A percentile compares a stretch with the other conserved stretches of the same genome.
Evolutionary conservation across 2,329 filamentous ascomycete species (phyloP).

Genomic region (Nigrograna mackinnonii): DNA sequence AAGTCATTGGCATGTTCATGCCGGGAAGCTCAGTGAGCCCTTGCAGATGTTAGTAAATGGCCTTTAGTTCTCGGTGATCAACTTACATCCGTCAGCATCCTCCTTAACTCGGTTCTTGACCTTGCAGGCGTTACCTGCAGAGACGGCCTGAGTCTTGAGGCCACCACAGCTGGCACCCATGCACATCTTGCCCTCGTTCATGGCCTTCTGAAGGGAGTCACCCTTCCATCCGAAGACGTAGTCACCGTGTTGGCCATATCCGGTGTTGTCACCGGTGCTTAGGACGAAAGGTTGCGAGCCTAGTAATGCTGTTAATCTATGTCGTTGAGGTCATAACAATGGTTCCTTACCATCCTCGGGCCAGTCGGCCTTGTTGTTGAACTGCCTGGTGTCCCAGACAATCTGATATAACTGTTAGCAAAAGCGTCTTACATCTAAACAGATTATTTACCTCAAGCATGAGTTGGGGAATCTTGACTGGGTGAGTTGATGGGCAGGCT

Average conservation of each 20-base stretch:
- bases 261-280: slow-evolving; percentile 27
- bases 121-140: slow-evolving; percentile 19
- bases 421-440: not conserved
- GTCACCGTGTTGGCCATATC: slow-evolving; percentile 49
- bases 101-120: slow-evolving; percentile 27
- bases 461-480: slow-evolving; percentile 50
- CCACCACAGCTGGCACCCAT: slow-evolving; percentile 29
- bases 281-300: slow-evolving; percentile 26
- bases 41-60: not conserved
- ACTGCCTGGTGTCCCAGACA: slow-evolving; percentile 46
- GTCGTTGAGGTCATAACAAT: too few species aligned
- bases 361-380: slow-evolving; percentile 30
- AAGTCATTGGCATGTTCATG: too few species aligned
- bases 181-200: slow-evolving; percentile 25
- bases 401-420: slow-evolving; percentile 32
- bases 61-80: not conserved
- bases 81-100: slow-evolving; percentile 1
- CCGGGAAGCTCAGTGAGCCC: slow-evolving; percentile 8
- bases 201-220: slow-evolving; percentile 50
- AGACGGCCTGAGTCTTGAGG: slow-evolving; percentile 26
- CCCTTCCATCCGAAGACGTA: slow-evolving; percentile 59
- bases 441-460: slow-evolving; percentile 43
- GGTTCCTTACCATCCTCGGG: too few species aligned
- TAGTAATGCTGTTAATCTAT: too few species aligned
- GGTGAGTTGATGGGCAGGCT: slow-evolving; percentile 46